Conservation (phyloP, 495 filamentous ascomycete genomes). For the Penicillium samsonianum region DNA sequence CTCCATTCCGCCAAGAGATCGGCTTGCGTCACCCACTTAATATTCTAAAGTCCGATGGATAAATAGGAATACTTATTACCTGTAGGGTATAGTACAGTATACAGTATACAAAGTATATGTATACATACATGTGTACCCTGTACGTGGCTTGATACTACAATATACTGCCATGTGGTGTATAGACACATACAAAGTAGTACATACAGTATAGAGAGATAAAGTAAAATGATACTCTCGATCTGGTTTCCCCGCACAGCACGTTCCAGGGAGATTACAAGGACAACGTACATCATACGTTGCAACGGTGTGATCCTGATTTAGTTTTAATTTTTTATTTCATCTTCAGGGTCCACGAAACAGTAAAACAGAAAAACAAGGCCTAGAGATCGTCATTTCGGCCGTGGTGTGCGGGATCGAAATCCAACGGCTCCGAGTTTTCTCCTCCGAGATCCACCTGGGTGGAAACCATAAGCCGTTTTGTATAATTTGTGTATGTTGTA, state of each 20-base stretch:
- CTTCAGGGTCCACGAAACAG: neutral
- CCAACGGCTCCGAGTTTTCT: constrained; percentile 36
- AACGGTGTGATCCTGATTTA: neutral
- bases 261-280: constrained; percentile 12
- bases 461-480: no score
- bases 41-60: neutral
- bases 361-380: constrained; percentile 3
- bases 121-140: no score
- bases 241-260: constrained; percentile 23
- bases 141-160: no score
- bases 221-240: constrained; percentile 12
- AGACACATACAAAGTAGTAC: no score
- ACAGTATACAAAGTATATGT: neutral
- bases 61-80: neutral
- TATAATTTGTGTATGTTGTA: no score
- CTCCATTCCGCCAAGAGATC: constrained; percentile 20
- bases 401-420: constrained; percentile 14
- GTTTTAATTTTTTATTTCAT: neutral
- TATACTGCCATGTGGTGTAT: no score
- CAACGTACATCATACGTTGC: neutral
- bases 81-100: no score
- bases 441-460: constrained; percentile 21
- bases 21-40: constrained; percentile 29
- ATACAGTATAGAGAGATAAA: no score
- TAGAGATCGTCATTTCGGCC: constrained; percentile 19